A percentile compares a stretch with the other conserved stretches of the same genome.
Conservation (phyloP, 495 filamentous ascomycete genomes). For the Xylaria scruposa region DNA sequence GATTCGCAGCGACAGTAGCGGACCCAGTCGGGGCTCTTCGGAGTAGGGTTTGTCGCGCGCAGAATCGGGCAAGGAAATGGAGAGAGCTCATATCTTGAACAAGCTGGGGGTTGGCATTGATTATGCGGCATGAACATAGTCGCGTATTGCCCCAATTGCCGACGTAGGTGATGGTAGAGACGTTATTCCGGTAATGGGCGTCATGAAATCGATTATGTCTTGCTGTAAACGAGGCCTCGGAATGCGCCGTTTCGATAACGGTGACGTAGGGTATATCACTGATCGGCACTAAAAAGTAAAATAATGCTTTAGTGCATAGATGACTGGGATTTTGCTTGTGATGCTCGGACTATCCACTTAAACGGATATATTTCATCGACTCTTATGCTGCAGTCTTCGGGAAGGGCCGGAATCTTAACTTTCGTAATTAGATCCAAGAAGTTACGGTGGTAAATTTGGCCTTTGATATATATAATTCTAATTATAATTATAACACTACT, state of each 20-base stretch:
- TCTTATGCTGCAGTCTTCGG: neutral
- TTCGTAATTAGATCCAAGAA: neutral
- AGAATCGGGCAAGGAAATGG: constrained; percentile 36
- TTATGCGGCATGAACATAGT: constrained; percentile 12
- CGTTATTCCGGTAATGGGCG: neutral
- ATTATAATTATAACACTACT: neutral
- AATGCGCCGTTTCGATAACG: constrained; percentile 12
- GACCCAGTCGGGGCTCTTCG: constrained; percentile 26
- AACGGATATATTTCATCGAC: neutral
- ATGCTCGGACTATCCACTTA: neutral
- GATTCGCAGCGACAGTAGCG: constrained; percentile 12
- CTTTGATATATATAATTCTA: neutral
- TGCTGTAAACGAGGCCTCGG: neutral
- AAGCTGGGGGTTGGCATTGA: neutral
- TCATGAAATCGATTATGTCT: neutral
- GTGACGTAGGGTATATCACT: constrained; percentile 25
- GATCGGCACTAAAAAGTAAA: neutral
- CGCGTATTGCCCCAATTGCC: neutral
- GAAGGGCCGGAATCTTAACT: neutral
- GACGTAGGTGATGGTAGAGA: neutral
- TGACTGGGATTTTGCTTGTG: neutral
- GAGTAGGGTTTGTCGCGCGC: constrained; percentile 33
- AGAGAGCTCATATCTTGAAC: constrained; percentile 39
- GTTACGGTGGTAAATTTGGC: neutral
- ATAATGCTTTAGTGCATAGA: constrained; percentile 15